Base-by-base conservation (phyloP, 169 alveolate species). In the Plasmodium malariae region DNA sequence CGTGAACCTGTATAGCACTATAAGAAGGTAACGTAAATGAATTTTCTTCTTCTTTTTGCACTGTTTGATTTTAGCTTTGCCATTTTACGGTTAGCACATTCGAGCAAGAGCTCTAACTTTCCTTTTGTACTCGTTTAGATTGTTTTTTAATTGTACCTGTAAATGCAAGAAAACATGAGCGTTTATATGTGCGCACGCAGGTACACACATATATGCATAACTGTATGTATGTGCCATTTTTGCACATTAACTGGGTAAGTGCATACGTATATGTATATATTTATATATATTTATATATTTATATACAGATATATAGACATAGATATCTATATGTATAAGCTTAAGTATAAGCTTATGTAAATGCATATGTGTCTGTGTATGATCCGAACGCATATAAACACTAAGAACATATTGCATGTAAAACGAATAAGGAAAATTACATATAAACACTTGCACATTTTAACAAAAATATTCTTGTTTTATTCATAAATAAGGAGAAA, bases 81-180 rank as follows among this genome's bases (percentile, higher is more conserved):
- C 40, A 9, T 63, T 43, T 62, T 74, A 63, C 36, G 5, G n/a
- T 54, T 88, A 51, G 57, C 93, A 91, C 87, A 91, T 65, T 78
- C 97, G 76, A 14, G 97, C 97, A 6, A 96, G 91, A 37, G 93
- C 94, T 87, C 97, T 94, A 34, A 97, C 99, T 87, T 95, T 96
- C 92, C 93, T 97, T 62, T 95, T 95, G 94, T 97, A 98, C 45
- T 90, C 96, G 32, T 91, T 94, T 68, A 92, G 93, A 88, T 95
- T 93, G 54, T 96, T 96, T 85, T 97, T 95, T 69, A 94, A 95
- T 76, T 96, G 91, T 32, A 78, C 89, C 89, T 78, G 32, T 34
- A 17, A 11, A 26, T 9, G 48, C 12, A 28, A 34, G 21, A n/a
- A 68, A 5, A n/a, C 9, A 37, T n/a, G 7, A 60, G 19, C n/a